Evolutionary conservation across 805 yeast genomes (phyloP), one percentile per base, ranked within the genome.

Genomic region (Lachancea thermotolerans): DNA sequence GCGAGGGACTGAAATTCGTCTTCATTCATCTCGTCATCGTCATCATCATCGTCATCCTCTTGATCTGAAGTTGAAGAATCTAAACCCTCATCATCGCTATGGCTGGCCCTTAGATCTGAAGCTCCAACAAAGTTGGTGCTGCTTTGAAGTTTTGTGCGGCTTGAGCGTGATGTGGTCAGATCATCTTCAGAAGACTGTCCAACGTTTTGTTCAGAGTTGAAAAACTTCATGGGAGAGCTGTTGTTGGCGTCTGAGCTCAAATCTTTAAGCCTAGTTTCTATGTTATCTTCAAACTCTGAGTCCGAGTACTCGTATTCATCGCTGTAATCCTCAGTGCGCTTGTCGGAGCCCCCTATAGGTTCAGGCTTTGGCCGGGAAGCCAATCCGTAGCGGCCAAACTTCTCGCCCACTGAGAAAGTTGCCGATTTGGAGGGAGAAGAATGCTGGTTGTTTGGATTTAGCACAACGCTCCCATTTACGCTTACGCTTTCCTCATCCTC

Each of bases 1-100:
- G 72, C 68, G 18, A 67, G 51, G 10, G 73, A 68, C 16, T 70
- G 67, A 46, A 65, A 70, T 38, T 75, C 72, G 35, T 72, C 77
- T 1, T 62, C 68, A 12, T 65, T 66, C 15, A 62, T 69, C 30
- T 55, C 58, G 28, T 47, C 49, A 28, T 51, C 47, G 36, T 46
- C 46, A n/a, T 47, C 49, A 25, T 50, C 50, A 10, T 47, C 50
- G 12, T 39, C 41, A 8, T 36, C 37, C 6, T 17, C 14, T 14
- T 37, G 25, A 12, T 32, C 37, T 11, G 18, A 17, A 21, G 3
- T 21, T 4, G 39, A 36, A 12, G 27, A 16, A 9, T 17, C 32
- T 14, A 4, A n/a, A 10, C 18, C 18, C 7, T 27, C 34, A 5
- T 9, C 34, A n/a, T 32, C 33, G 33, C 33, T 30, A 8, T 14